These are phyloP conservation scores for Neurospora sp. DNA, from an alignment of 495 filamentous ascomycete genomes.

Conservation along the genomic window DNA sequence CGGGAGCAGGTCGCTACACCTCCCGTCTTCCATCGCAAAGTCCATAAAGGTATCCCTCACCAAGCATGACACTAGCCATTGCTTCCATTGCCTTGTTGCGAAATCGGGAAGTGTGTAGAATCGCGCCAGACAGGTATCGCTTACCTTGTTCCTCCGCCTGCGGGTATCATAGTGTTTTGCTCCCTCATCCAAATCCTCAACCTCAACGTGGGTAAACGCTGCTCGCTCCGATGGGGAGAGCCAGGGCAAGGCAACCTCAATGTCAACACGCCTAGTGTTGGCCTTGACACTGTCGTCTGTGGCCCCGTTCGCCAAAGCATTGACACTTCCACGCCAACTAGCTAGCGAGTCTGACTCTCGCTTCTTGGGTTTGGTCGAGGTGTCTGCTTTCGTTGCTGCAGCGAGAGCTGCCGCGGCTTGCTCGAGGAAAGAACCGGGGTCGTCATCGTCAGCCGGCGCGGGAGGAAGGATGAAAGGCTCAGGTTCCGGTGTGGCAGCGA, in stretches of 20 bases:
- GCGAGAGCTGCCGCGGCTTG: constrained; percentile 3
- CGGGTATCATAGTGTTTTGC: not conserved
- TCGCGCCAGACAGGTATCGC: not conserved
- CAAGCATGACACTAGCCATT: not conserved
- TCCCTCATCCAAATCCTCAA: constrained; percentile 9
- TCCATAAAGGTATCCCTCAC: not conserved
- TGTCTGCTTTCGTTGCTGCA: not conserved
- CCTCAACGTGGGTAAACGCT: constrained; percentile 6
- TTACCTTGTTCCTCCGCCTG: constrained; percentile 12
- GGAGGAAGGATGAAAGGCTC: not conserved
- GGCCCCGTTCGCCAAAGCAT: not conserved
- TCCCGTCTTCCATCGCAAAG: not conserved
- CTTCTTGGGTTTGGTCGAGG: not conserved
- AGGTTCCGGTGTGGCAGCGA: not conserved
- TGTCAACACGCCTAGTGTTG: constrained; percentile 2
- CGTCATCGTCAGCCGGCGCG: not conserved
- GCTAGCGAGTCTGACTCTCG: not conserved
- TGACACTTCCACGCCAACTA: not conserved
- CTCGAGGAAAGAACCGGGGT: not conserved
- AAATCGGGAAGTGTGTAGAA: not conserved
- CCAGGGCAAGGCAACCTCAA: constrained; percentile 17
- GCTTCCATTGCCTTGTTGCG: not conserved
- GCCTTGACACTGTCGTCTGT: not conserved
- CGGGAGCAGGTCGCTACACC: not conserved
- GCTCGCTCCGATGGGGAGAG: constrained; percentile 5